Conservation (phyloP, 805 yeast genomes). For the Yarrowia yakushimensis region DNA sequence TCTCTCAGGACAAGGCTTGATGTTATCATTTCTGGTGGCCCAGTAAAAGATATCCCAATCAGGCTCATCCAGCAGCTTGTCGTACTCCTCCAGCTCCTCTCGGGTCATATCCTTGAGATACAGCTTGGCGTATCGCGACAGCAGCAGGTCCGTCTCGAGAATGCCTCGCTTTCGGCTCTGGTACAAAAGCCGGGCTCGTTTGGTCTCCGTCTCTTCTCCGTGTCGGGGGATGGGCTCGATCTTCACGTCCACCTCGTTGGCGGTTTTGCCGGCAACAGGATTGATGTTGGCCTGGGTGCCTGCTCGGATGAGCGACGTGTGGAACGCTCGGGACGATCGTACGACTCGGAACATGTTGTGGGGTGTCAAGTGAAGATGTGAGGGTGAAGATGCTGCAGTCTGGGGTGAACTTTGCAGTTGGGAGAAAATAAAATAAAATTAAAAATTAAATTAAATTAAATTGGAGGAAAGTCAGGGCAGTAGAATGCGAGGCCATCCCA, state of each 20-base stretch:
- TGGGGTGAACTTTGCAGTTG: too few relatives aligned
- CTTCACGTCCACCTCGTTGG: conserved; percentile 48
- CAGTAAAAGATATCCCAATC: conserved; percentile 99
- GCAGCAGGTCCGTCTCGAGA: conserved; percentile 81
- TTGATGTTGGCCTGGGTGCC: conserved; percentile 23
- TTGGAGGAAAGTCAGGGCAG: too few relatives aligned
- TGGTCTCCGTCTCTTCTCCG: conserved; percentile 67
- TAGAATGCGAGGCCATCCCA: too few relatives aligned
- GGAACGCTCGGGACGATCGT: neutral
- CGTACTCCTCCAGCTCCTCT: conserved; percentile 80
- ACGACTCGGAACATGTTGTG: neutral
- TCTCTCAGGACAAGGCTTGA: conserved; percentile 81
- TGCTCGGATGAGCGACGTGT: neutral
- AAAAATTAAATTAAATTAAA: too few relatives aligned
- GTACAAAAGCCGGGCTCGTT: conserved; percentile 83
- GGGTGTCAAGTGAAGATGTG: neutral
- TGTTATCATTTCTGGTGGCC: conserved; percentile 77
- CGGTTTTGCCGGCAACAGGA: conserved; percentile 5
- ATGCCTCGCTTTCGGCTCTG: conserved; percentile 95
- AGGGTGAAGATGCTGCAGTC: neutral
- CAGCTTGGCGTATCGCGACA: conserved; percentile 80
- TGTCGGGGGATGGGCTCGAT: conserved; percentile 76
- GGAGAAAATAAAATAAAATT: too few relatives aligned
- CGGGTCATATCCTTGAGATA: conserved; percentile 56
- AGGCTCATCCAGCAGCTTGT: conserved; percentile 76